Base-by-base conservation (phyloP, 225 moss, liverwort and hornwort species). In the Rhytidiadelphus loreus region DNA sequence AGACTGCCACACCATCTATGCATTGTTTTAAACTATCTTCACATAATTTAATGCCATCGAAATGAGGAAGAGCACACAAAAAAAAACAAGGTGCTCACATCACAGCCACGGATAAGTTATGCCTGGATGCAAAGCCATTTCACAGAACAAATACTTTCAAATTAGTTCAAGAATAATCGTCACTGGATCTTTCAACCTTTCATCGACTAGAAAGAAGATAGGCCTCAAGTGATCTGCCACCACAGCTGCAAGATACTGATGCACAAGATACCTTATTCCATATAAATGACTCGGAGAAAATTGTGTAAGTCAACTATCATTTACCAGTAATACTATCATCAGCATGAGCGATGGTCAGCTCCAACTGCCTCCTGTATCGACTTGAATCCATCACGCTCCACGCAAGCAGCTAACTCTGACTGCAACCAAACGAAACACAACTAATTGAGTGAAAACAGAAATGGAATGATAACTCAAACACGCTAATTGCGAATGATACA, bases 321-420 rank as follows among this genome's bases (percentile, higher is more conserved):
- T 44, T 60, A 83, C 18, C 84, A 84, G 86, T 86, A 64, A 58
- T 69, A 58, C 81, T 71, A 77, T 75, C 83, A 88, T 87, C 88
- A 83, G 81, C 89, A 83, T 16, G 82, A 48, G 88, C 89, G 93
- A 85, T 93, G 93, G 65, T 99, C 99, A 72, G 97, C 99, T 89
- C 99, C 99, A 85, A 99, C 94, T 62, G 96, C 99, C 79, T 97
- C 98, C 64, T 87, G 91, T 52, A 95, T 92, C 58, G 95, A 97
- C 75, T 96, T 97, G 86, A 94, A 97, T n/a, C 97, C 99, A 94
- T 99, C 99, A 77, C 94, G 96, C 89, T 99, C 96, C 82, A 99
- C 88, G 90, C 97, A 99, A 84, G 93, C 95, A 87, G 94, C 96
- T 94, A 99, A 92, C 90, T 99, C 97, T 43, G 93, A 90, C 96